Evolutionary conservation across 1,284 basidiomycete genomes (phyloP).

Genomic region (Cutaneotrichosporon sp.): DNA sequence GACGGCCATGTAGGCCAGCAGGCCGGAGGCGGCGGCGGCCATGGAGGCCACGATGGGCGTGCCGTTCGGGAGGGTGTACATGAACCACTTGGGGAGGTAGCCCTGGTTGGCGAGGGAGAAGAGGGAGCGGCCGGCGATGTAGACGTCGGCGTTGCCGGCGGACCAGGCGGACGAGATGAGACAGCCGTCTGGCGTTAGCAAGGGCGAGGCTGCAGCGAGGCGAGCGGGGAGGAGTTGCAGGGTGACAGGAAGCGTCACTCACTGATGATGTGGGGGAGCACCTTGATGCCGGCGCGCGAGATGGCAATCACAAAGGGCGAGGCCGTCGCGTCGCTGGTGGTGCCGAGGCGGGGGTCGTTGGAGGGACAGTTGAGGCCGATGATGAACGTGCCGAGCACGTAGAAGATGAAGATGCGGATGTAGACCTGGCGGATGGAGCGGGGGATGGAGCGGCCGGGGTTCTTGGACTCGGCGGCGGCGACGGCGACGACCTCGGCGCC

Average conservation of each 20-base stretch:
- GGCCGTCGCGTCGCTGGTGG: constrained; percentile 21
- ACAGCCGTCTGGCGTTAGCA: constrained; percentile 24
- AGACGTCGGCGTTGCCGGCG: constrained; percentile 44
- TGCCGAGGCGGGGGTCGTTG: constrained; percentile 23
- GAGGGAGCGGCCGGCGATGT: constrained; percentile 34
- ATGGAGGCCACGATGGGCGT: constrained; percentile 60
- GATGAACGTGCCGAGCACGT: constrained; percentile 13
- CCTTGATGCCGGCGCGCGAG: constrained; percentile 45
- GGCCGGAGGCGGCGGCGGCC: constrained; percentile 65
- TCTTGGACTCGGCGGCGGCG: constrained; percentile 39
- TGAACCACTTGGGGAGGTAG: constrained; percentile 34
- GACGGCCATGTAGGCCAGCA: constrained; percentile 61
- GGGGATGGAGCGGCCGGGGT: constrained; percentile 71
- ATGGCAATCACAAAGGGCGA: constrained; percentile 47
- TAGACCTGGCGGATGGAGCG: constrained; percentile 75
- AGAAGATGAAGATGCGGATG: constrained; percentile 70
- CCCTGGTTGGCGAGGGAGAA: constrained; percentile 36
- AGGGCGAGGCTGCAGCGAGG: too few relatives aligned
- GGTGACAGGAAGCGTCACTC: not conserved
- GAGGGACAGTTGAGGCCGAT: constrained; percentile 24
- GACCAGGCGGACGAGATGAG: constrained; percentile 50
- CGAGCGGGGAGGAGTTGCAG: not conserved
- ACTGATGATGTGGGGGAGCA: constrained; percentile 47
- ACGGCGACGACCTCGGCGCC: constrained; percentile 47
- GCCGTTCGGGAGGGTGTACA: constrained; percentile 25